Conservation (phyloP, 2,329 filamentous ascomycete genomes). For the Hymenoscyphus fructigenus region DNA sequence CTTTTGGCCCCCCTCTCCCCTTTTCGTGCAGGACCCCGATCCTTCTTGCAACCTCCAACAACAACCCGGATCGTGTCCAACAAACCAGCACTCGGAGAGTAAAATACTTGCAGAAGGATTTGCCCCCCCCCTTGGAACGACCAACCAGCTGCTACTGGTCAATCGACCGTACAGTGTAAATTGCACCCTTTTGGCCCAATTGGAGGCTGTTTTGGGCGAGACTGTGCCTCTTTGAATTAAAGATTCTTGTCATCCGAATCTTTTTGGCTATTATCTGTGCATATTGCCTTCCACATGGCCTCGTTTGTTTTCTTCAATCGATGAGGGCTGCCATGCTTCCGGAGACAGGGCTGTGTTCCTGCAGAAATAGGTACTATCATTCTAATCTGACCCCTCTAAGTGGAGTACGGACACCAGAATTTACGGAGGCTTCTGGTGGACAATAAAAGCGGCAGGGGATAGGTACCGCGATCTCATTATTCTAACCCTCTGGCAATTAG, state of each 20-base stretch:
- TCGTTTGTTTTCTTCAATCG: constrained; percentile 1
- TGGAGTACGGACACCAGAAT: neutral
- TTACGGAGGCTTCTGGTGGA: no score
- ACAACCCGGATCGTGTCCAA: neutral
- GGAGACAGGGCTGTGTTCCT: neutral
- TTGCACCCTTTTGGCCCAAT: neutral
- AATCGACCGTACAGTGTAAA: neutral
- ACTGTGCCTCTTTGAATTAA: neutral
- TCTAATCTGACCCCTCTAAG: neutral
- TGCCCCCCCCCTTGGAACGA: neutral
- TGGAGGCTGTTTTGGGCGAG: neutral
- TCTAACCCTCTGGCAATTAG: no score
- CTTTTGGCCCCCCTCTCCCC: neutral
- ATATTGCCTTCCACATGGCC: neutral
- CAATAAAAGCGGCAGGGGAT: no score
- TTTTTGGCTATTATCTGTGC: neutral
- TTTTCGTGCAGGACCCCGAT: neutral
- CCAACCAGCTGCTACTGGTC: neutral
- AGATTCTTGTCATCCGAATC: neutral
- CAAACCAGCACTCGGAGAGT: neutral
- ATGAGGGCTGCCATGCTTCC: neutral
- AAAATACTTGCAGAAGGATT: constrained; percentile 3
- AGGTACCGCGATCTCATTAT: no score
- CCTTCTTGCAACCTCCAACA: neutral
- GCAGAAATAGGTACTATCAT: neutral